Percentiles rank a stretch among this genome's conserved stretches.
Evolutionary conservation across 148 eudicot species (phyloP).

Genomic region (Salicornia ramosissima): DNA sequence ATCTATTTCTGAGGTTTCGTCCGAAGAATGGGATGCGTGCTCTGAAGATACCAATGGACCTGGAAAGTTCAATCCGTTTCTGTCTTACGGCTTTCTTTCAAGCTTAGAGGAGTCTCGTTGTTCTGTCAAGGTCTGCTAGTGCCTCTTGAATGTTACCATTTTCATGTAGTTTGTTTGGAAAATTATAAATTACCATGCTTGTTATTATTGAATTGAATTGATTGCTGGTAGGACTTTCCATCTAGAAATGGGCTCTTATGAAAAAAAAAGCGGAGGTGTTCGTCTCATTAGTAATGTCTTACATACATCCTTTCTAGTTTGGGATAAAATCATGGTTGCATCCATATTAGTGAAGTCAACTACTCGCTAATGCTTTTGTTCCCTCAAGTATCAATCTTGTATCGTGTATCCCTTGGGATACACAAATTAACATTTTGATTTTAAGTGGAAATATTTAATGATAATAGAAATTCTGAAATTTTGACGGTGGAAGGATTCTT

Average conservation of each 20-base stretch:
- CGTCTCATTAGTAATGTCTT: background rate
- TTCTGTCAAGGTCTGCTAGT: slow-evolving; percentile 62
- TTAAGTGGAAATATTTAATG: too few species aligned
- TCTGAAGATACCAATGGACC: slow-evolving; percentile 63
- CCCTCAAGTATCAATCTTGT: background rate
- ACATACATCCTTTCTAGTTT: background rate
- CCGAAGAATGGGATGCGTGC: slow-evolving; percentile 84
- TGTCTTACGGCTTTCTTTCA: slow-evolving; percentile 76
- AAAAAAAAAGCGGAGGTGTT: background rate
- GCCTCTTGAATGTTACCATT: slow-evolving; percentile 1
- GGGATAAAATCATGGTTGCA: background rate
- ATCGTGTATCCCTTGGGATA: background rate
- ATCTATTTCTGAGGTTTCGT: slow-evolving; percentile 66
- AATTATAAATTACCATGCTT: background rate
- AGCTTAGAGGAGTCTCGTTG: slow-evolving; percentile 79
- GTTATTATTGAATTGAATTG: background rate
- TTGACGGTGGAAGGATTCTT: too few species aligned
- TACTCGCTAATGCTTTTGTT: background rate
- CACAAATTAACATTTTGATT: too few species aligned
- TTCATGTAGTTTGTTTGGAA: background rate
- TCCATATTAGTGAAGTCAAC: background rate
- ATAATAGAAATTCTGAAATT: too few species aligned
- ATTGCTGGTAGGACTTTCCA: background rate
- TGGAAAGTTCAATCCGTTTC: slow-evolving; percentile 75
- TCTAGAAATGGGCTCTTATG: background rate